Evolutionary conservation across 768 basidiomycete genomes (phyloP), one percentile per base, ranked within the genome.

Genomic region (Crassisporium funariophilum): DNA sequence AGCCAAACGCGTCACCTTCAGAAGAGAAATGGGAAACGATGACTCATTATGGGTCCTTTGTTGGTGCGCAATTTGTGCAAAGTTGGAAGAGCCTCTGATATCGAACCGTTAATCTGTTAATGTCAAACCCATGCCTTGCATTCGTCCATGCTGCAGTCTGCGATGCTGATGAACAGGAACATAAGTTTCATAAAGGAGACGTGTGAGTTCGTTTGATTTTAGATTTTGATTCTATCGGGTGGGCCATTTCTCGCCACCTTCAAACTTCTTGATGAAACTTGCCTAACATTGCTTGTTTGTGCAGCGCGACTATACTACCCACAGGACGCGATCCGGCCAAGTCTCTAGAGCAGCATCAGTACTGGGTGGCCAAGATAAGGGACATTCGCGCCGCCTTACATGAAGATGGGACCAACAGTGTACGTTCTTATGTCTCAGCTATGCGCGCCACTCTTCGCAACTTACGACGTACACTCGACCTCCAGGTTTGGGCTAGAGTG

Each of bases 291-390:
- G n/a, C n/a, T n/a, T n/a, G 29, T 44, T 40, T 41, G 17, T 49
- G 35, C 35, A 78, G 80, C 2, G 77, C 66, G 1, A 65, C 70
- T 7, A 61, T 83, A 22, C 60, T 77, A 4, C 78, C 79, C 4
- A 41, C 63, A n/a, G 60, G 59, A 0, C 41, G 31, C 10, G 25
- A 51, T 7, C 65, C 67, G 29, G 65, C 57, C 0, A 50, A 60
- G 2, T 13, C 46, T 0, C 49, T 69, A 1, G 68, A 69, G 0
- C 24, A 63, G 3, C 56, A 66, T n/a, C 65, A 75, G 9, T 77
- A 76, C 24, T 83, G 82, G 82, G 70, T 83, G 1, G 82, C 60
- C 0, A 67, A 61, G 41, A 76, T 83, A 1, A 66, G 56, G 12
- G 76, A 75, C 6, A 79, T 83, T 15, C 65, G 76, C 10, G 67